phyloP scores from a whole-genome alignment of 1,284 basidiomycete species.

The Mycosarcoma maydis region DNA sequence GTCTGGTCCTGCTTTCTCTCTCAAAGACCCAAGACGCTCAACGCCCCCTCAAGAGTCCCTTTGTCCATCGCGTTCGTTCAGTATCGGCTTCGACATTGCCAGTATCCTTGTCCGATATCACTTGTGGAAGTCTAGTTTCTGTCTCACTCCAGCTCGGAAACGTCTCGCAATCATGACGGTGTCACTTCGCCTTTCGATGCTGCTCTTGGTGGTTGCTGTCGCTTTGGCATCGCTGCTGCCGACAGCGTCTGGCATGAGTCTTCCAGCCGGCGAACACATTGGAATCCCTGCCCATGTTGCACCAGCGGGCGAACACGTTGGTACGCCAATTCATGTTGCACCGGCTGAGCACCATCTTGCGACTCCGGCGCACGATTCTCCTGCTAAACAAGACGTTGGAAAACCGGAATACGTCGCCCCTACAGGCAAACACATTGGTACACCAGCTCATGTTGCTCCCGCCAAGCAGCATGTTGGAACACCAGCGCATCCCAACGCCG shows the following conservation, averaged over 20 bases:
- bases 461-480: background rate
- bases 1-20: too few species aligned
- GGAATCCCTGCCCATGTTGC: background rate
- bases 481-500: background rate
- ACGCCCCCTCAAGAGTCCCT: too few species aligned
- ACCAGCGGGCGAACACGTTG: background rate
- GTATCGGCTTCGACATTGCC: too few species aligned
- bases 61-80: too few species aligned
- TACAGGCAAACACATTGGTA: background rate
- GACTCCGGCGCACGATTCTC: background rate
- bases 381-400: background rate
- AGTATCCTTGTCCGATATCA: too few species aligned
- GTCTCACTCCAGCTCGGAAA: too few species aligned
- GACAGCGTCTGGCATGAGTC: too few species aligned
- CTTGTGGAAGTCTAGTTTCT: too few species aligned
- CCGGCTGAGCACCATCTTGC: background rate
- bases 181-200: background rate
- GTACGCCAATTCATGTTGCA: too few species aligned
- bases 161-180: too few species aligned
- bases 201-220: background rate
- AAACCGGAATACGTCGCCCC: background rate
- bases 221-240: background rate
- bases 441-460: background rate
- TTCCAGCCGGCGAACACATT: background rate
- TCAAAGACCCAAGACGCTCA: too few species aligned